Evolutionary conservation across 352 stramenopile genomes (phyloP), one percentile per base, ranked within the genome.

Genomic region (Plasmopara viticola): DNA sequence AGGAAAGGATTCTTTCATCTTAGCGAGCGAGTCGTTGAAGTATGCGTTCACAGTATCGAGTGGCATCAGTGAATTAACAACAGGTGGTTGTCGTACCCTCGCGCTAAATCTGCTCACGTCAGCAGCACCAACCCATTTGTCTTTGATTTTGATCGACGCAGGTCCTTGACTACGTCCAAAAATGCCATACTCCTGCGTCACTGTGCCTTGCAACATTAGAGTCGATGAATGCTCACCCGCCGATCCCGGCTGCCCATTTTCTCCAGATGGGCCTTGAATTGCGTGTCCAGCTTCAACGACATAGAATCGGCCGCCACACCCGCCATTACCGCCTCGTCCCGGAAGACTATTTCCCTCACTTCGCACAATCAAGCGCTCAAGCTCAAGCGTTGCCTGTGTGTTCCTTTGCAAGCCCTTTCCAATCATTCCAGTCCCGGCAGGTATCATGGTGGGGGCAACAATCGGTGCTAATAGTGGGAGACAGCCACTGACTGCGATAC

Each of bases 381-480:
- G 43, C 5, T 38, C 28, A 29, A 48, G 43, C 13, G 15, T 38
- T 25, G 28, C 25, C 25, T 38, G 28, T 2, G 28, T 48, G 13
- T 48, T 39, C 10, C 43, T 37, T n/a, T 48, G 43, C 14, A 48
- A n/a, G 6, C 43, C 43, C 25, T 38, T 48, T 9, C 43, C 28
- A 48, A 48, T 38, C 10, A 48, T 38, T 9, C 25, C 25, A n/a
- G 43, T 48, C 17, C 20, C 43, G 43, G 37, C 43, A 48, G 43
- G 43, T 20, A 48, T 13, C 43, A 48, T 48, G 17, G 28, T 48
- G 12, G 43, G 43, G 14, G 43, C 43, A n/a, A 48, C 43, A 14
- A 48, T 38, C 4, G 43, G 43, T 14, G 43, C 43, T 38, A 48
- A 7, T 38, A 48, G 5, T 7, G 43, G 43, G 25, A 48, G 29